A percentile compares a stretch with the other conserved stretches of the same genome.
These are phyloP conservation scores for Phytophthora vignae DNA, from an alignment of 352 stramenopile genomes.

Conservation along the genomic window DNA sequence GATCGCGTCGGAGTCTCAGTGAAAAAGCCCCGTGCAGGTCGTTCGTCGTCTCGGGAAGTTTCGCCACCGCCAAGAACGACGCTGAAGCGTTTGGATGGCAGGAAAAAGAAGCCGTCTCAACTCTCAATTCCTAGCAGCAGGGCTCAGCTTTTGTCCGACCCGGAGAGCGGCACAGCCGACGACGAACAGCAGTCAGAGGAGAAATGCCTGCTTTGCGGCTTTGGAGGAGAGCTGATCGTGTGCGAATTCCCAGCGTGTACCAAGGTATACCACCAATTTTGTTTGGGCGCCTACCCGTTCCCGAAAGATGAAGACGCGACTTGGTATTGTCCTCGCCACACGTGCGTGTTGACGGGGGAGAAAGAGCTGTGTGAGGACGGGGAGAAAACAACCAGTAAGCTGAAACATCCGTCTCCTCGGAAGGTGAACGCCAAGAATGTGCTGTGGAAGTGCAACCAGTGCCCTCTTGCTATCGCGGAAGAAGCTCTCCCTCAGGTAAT, in stretches of 20 bases:
- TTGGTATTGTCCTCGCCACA: conserved; percentile 86
- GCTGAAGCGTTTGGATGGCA: conserved; percentile 42
- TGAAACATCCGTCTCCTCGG: conserved; percentile 57
- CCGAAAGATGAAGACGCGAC: conserved; percentile 82
- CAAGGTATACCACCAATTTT: conserved; percentile 92
- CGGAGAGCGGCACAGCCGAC: conserved; percentile 45
- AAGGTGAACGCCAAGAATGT: conserved; percentile 63
- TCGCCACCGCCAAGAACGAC: conserved; percentile 45
- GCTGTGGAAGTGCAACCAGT: conserved; percentile 86
- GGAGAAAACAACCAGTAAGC: conserved; percentile 43
- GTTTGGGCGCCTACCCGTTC: conserved; percentile 79
- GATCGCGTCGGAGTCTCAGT: conserved; percentile 38
- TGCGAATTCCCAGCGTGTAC: conserved; percentile 84
- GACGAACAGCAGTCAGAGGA: conserved; percentile 75
- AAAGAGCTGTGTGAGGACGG: conserved; percentile 60
- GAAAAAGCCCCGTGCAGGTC: conserved; percentile 58
- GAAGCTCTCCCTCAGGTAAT: conserved; percentile 65
- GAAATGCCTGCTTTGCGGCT: conserved; percentile 80
- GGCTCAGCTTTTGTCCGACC: conserved; percentile 39
- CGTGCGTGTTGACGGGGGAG: conserved; percentile 68
- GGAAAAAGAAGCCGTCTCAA: conserved; percentile 52
- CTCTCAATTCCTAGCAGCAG: conserved; percentile 49
- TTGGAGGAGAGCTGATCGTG: conserved; percentile 83
- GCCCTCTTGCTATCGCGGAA: conserved; percentile 72
- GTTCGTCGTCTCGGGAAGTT: conserved; percentile 54